Conservation (phyloP, 1,284 basidiomycete genomes). For the Filobasidium uniguttulatum region DNA sequence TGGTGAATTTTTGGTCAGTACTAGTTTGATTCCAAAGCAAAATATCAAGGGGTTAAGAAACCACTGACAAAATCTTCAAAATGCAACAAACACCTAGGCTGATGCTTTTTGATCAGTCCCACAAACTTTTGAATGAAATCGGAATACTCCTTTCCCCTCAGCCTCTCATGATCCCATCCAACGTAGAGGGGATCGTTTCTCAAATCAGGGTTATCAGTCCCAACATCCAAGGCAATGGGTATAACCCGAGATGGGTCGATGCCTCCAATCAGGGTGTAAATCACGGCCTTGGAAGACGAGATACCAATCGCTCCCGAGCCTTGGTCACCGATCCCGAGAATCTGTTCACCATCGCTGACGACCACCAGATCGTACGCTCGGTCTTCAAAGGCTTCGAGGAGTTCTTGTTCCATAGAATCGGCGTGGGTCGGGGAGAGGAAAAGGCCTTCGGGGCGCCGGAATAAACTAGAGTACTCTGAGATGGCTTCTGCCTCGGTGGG, state of each 20-base stretch:
- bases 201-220: slow-evolving; percentile 35
- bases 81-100: slow-evolving; percentile 47
- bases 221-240: slow-evolving; percentile 52
- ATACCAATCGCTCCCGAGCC: slow-evolving; percentile 1
- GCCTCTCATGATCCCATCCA: slow-evolving; percentile 25
- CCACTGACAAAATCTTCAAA: slow-evolving; percentile 72
- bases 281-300: slow-evolving; percentile 48
- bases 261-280: slow-evolving; percentile 62
- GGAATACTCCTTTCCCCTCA: slow-evolving; percentile 27
- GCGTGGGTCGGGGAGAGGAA: slow-evolving; percentile 22
- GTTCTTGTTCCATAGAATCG: slow-evolving; percentile 21
- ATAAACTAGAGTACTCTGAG: slow-evolving; percentile 62
- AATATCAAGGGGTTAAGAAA: slow-evolving; percentile 26
- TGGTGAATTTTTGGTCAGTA: background rate
- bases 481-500: slow-evolving; percentile 56
- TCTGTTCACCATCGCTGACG: slow-evolving; percentile 24
- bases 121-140: slow-evolving; percentile 30
- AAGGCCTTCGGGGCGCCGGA: slow-evolving; percentile 42
- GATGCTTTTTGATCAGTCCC: slow-evolving; percentile 15
- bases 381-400: slow-evolving; percentile 26
- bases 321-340: slow-evolving; percentile 16
- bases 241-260: slow-evolving; percentile 53
- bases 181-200: slow-evolving; percentile 27
- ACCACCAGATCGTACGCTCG: slow-evolving; percentile 29
- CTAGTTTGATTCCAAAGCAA: background rate